Conservation (phyloP, 768 basidiomycete genomes). For the Kwoniella botswanensis region DNA sequence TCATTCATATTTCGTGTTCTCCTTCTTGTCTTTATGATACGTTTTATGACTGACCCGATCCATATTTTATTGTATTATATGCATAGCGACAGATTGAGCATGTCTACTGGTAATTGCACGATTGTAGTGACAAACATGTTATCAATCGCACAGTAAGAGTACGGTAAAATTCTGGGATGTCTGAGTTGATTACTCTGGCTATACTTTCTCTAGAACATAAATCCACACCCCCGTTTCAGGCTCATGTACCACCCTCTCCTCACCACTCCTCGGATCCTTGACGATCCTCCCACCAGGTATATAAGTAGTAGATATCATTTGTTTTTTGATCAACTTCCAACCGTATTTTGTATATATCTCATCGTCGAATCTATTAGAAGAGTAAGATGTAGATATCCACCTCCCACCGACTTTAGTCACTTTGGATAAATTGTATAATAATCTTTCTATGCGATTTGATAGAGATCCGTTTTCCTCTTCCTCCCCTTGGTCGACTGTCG, state of each 20-base stretch:
- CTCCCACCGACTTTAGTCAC: background rate
- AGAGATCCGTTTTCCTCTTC: background rate
- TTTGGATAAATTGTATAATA: conserved; percentile 14
- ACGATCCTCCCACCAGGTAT: conserved; percentile 17
- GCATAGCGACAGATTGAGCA: background rate
- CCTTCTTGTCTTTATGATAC: background rate
- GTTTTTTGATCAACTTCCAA: conserved; percentile 19
- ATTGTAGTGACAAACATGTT: too few species aligned
- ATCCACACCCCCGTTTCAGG: conserved; percentile 43
- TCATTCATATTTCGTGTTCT: too few species aligned
- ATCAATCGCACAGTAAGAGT: too few species aligned
- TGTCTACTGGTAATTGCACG: too few species aligned
- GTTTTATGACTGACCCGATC: background rate
- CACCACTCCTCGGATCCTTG: conserved; percentile 7
- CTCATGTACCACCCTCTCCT: conserved; percentile 43
- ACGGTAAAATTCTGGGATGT: too few species aligned
- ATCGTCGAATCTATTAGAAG: conserved; percentile 17
- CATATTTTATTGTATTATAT: background rate
- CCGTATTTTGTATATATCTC: background rate
- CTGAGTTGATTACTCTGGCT: background rate
- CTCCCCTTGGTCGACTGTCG: background rate
- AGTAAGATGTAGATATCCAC: conserved; percentile 26
- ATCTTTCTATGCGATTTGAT: conserved; percentile 1
- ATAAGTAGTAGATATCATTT: conserved; percentile 19
- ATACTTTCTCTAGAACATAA: conserved; percentile 38